phyloP scores from a whole-genome alignment of 2,329 filamentous ascomycete genomes.

The Setomelanomma holmii region DNA sequence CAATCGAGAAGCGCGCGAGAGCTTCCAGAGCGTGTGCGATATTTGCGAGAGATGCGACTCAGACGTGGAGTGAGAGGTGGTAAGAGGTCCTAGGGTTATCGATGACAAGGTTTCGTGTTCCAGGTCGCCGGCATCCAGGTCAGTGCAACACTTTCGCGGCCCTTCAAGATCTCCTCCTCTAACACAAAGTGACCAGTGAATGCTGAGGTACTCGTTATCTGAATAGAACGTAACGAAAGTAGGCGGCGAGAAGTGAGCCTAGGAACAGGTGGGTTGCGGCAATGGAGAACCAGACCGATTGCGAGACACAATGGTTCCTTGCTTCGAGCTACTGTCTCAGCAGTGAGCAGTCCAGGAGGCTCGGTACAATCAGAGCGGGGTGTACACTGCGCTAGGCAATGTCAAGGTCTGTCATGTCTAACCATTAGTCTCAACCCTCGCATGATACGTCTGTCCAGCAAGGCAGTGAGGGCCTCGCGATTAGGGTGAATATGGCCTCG shows the following conservation, averaged over 20 bases:
- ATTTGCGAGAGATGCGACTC: not conserved
- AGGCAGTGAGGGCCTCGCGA: conserved; percentile 28
- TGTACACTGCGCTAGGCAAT: conserved; percentile 29
- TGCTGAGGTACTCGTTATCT: conserved; percentile 13
- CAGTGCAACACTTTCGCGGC: too few relatives aligned
- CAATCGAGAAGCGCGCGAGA: not conserved
- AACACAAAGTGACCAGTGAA: conserved; percentile 2
- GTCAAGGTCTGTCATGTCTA: conserved; percentile 28
- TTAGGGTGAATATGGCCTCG: conserved; percentile 29
- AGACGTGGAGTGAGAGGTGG: too few relatives aligned
- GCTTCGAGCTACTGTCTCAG: conserved; percentile 28
- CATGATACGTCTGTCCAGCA: conserved; percentile 35
- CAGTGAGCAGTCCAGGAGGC: conserved; percentile 20
- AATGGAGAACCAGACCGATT: conserved; percentile 24
- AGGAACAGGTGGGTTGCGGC: conserved; percentile 18
- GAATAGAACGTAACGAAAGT: conserved; percentile 10
- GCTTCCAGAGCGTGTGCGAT: not conserved
- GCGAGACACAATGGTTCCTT: conserved; percentile 37
- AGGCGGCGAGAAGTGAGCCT: conserved; percentile 18
- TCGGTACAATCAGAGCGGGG: conserved; percentile 7
- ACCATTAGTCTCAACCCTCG: conserved; percentile 35
- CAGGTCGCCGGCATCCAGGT: too few relatives aligned
- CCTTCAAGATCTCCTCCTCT: conserved; percentile 7
- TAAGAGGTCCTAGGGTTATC: too few relatives aligned
- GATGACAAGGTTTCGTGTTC: too few relatives aligned